Evolutionary conservation across 1,284 basidiomycete genomes (phyloP).

Genomic region (Microbotryomycetes sp.): DNA sequence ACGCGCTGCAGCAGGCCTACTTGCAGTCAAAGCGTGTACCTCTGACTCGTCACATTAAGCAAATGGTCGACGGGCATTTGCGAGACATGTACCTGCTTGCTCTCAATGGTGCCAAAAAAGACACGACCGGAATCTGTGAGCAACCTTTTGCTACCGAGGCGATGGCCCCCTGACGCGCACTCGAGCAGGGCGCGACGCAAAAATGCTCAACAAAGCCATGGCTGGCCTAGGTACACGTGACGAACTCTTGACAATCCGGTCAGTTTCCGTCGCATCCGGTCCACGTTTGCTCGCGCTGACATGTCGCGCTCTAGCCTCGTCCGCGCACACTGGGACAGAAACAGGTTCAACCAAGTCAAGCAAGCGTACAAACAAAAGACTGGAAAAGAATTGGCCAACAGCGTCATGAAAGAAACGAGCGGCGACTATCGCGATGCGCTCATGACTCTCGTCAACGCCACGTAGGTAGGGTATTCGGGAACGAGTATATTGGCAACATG

Average conservation of each 20-base stretch:
- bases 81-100: constrained; percentile 36
- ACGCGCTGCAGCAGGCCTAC: constrained; percentile 37
- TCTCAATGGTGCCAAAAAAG: constrained; percentile 37
- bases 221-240: constrained; percentile 38
- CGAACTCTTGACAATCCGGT: constrained; percentile 4
- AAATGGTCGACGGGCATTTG: constrained; percentile 38
- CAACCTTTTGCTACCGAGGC: background rate
- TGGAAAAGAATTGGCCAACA: constrained; percentile 26
- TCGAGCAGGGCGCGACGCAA: constrained; percentile 34
- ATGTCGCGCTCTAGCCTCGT: constrained; percentile 22
- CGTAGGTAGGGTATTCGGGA: background rate
- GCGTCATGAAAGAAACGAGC: constrained; percentile 3
- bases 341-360: constrained; percentile 37
- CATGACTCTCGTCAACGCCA: background rate
- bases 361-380: constrained; percentile 36
- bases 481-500: background rate
- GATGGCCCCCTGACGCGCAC: background rate
- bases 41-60: constrained; percentile 35
- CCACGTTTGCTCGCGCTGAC: constrained; percentile 17
- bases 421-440: constrained; percentile 7
- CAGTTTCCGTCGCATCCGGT: constrained; percentile 20
- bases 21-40: constrained; percentile 22
- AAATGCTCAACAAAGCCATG: constrained; percentile 38
- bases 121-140: constrained; percentile 30
- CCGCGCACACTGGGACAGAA: constrained; percentile 37